Percentiles rank a stretch among this genome's conserved stretches.
Evolutionary conservation across 2,329 filamentous ascomycete genomes (phyloP).

Genomic region (Aspergillus sergii): DNA sequence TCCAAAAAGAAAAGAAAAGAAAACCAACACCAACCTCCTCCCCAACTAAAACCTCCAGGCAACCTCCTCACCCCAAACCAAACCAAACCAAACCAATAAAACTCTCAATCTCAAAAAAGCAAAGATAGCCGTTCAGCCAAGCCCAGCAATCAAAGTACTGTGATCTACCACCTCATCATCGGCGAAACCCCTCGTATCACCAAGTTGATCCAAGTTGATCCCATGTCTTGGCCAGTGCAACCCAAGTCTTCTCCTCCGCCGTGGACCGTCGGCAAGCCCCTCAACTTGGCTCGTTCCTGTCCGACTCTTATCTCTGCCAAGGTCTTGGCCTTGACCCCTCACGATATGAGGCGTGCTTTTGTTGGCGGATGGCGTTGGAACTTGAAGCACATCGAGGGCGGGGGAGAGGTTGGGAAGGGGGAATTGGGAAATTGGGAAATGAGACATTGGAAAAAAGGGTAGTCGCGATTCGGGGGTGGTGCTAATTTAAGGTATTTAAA

Average conservation of each 20-base stretch:
- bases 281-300: conserved; percentile 5
- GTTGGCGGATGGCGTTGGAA: not conserved
- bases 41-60: too few species aligned
- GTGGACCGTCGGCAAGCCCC: not conserved
- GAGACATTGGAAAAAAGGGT: not conserved
- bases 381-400: not conserved
- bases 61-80: too few species aligned
- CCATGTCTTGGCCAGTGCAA: conserved; percentile 7
- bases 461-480: not conserved
- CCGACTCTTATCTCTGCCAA: conserved; percentile 19
- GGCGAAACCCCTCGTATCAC: not conserved
- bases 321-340: conserved; percentile 11
- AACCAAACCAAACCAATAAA: too few species aligned
- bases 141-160: too few species aligned
- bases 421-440: not conserved
- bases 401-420: not conserved
- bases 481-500: not conserved
- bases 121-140: too few species aligned
- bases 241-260: not conserved
- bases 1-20: too few species aligned
- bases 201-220: too few species aligned
- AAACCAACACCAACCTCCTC: too few species aligned
- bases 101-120: too few species aligned
- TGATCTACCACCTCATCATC: too few species aligned
- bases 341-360: conserved; percentile 10